Percentiles rank a stretch among this genome's conserved stretches.
These are phyloP conservation scores for Lasiodiplodia citricola DNA, from an alignment of 2,329 filamentous ascomycete genomes.

Conservation along the genomic window DNA sequence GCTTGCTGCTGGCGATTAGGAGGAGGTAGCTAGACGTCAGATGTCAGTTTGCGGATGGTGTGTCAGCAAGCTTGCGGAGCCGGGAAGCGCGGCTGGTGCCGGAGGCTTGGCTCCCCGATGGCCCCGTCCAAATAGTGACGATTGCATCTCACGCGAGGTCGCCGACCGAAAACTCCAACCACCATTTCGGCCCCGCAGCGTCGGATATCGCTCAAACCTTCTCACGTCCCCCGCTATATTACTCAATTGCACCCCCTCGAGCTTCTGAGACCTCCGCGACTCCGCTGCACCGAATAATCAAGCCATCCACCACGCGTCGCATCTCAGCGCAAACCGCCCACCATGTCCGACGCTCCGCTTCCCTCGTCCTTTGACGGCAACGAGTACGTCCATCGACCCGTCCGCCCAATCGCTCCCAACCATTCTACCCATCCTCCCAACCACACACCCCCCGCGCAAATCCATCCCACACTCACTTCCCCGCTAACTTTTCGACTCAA, in stretches of 20 bases:
- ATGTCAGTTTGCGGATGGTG: background rate
- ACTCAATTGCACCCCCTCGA: background rate
- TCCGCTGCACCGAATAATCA: no score
- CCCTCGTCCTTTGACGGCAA: conserved; percentile 84
- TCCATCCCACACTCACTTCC: background rate
- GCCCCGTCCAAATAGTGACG: conserved; percentile 19
- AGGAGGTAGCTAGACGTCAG: background rate
- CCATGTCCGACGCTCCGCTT: conserved; percentile 54
- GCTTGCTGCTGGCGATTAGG: background rate
- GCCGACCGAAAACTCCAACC: conserved; percentile 3
- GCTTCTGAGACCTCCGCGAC: background rate
- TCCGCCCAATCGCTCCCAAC: conserved; percentile 28
- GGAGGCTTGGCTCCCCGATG: conserved; percentile 16
- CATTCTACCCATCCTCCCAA: conserved; percentile 12
- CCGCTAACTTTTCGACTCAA: background rate
- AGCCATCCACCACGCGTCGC: background rate
- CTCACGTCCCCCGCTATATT: background rate
- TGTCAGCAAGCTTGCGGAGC: conserved; percentile 8
- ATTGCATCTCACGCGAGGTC: conserved; percentile 23
- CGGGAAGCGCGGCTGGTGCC: background rate
- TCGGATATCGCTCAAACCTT: background rate
- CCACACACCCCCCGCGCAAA: conserved; percentile 30
- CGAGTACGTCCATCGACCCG: conserved; percentile 57
- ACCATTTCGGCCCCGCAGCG: background rate
- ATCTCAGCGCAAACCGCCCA: background rate